Base-by-base conservation (phyloP, 2,329 filamentous ascomycete genomes). In the Venturia aucupariae region DNA sequence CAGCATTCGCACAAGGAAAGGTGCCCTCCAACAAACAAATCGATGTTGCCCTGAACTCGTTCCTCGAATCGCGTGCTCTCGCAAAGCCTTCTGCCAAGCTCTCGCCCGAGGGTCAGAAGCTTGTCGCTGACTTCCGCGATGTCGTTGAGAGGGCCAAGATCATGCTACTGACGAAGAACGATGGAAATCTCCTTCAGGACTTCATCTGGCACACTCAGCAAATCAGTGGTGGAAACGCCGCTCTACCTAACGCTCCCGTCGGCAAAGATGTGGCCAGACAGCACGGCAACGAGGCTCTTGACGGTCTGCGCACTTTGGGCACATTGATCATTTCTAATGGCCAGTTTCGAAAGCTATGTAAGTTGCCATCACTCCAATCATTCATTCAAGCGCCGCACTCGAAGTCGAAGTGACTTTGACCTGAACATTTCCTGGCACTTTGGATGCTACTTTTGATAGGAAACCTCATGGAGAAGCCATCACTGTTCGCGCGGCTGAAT, bases 21-120 rank as follows among this genome's bases (percentile, higher is more conserved):
- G 87, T 92, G 57, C 93, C 93, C 67, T 96, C 92, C 71, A 97
- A 97, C 77, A 90, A 93, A 71, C 92, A 97, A 80, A 95, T 97
- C 75, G 94, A 97, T 79, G 83, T 97, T 60, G 92, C 94, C 35
- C 78, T 99, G 74, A 97, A 95, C 82, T 94, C 89, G 74, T 89
- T 91, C 70, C 82, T 97, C 61, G 81, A 82, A 41, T 92, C 89
- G 69, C 86, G 84, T 73, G 80, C 85, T 10, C 79, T 97, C 32
- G 77, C 84, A 3, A 84, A 78, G 30, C 92, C 92, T 6, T 88
- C 90, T 0, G 79, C 83, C 66, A 88, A 88, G 73, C 86, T 99
- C 6, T 97, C 93, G 0, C 68, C 81, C 1, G 94, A 99, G 69
- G 94, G 94, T 65, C 87, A 87, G 73, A 76, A 78, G n/a, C 84